A percentile compares a stretch with the other conserved stretches of the same genome.
phyloP scores from a whole-genome alignment of 805 yeast species.

The Zygosaccharomyces bailii region DNA sequence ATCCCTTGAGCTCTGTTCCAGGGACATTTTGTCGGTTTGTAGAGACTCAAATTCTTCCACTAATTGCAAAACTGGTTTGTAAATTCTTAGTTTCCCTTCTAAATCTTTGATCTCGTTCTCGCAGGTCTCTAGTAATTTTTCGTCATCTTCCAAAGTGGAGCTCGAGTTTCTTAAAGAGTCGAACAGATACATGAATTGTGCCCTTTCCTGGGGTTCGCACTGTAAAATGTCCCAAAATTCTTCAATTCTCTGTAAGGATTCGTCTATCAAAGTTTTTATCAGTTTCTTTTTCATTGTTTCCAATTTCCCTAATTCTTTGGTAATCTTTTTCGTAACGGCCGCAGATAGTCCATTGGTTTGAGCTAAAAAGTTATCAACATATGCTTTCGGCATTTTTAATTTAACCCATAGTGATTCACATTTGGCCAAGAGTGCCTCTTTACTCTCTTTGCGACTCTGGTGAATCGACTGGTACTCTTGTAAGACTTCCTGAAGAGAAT shows the following conservation, averaged over 20 bases:
- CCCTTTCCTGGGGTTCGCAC: constrained; percentile 51
- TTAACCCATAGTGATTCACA: constrained; percentile 56
- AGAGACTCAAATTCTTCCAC: constrained; percentile 55
- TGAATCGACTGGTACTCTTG: constrained; percentile 25
- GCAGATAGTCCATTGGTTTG: constrained; percentile 47
- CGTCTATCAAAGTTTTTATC: constrained; percentile 64
- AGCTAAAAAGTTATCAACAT: constrained; percentile 40
- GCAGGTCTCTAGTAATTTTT: constrained; percentile 56
- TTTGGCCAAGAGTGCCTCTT: constrained; percentile 32
- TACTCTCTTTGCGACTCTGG: constrained; percentile 38
- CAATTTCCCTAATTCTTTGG: constrained; percentile 55
- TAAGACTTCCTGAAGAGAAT: constrained; percentile 16
- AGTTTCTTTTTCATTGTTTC: constrained; percentile 56
- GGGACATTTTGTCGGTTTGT: constrained; percentile 54
- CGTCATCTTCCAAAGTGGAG: constrained; percentile 45
- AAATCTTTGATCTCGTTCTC: constrained; percentile 58
- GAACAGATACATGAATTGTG: constrained; percentile 42
- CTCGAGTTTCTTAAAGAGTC: constrained; percentile 14
- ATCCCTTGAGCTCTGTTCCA: constrained; percentile 71
- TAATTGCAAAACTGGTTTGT: constrained; percentile 54
- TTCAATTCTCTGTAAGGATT: constrained; percentile 56
- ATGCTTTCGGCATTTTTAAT: constrained; percentile 46
- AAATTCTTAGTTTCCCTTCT: constrained; percentile 45
- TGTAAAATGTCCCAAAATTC: constrained; percentile 61
- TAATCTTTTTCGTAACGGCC: constrained; percentile 47